Percentiles rank a stretch among this genome's conserved stretches.
phyloP scores from a whole-genome alignment of 345 rosid genomes.

The Cardamine chenopodiifolia region DNA sequence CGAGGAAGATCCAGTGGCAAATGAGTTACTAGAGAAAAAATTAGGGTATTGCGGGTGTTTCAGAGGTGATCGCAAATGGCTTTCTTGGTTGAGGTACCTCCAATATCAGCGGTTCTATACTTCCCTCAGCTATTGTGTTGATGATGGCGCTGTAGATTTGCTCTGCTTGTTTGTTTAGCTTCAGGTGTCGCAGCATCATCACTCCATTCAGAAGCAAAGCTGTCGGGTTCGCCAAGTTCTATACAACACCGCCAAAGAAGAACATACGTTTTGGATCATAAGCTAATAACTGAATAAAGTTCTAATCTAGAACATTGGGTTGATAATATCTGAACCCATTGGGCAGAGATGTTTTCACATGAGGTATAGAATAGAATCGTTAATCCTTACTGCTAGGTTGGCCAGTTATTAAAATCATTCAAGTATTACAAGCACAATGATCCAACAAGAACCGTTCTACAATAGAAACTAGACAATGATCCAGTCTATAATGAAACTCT shows the following conservation, averaged over 20 bases:
- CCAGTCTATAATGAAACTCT: too few relatives aligned
- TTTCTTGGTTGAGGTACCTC: conserved; percentile 76
- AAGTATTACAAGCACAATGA: background rate
- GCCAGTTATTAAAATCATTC: conserved; percentile 13
- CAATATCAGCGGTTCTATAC: conserved; percentile 91
- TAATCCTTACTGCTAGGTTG: too few relatives aligned
- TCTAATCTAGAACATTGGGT: background rate
- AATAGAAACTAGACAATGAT: too few relatives aligned
- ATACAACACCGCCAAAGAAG: background rate
- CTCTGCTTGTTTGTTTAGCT: conserved; percentile 78
- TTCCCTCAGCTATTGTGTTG: conserved; percentile 85
- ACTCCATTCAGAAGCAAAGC: conserved; percentile 84
- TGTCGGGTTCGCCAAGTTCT: conserved; percentile 97
- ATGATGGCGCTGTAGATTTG: conserved; percentile 77
- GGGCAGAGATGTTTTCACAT: background rate
- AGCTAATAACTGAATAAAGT: background rate
- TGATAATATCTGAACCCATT: background rate
- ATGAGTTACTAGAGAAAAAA: conserved; percentile 19
- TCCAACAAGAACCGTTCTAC: background rate
- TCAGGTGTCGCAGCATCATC: conserved; percentile 80
- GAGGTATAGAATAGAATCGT: background rate
- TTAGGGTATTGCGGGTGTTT: conserved; percentile 26
- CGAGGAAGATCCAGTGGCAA: conserved; percentile 15
- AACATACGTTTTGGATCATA: background rate
- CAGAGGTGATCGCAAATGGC: conserved; percentile 79